Percentiles rank a stretch among this genome's conserved stretches.
Evolutionary conservation across 805 yeast species (phyloP).

Genomic region (Trichomonascus vanleenenianus): DNA sequence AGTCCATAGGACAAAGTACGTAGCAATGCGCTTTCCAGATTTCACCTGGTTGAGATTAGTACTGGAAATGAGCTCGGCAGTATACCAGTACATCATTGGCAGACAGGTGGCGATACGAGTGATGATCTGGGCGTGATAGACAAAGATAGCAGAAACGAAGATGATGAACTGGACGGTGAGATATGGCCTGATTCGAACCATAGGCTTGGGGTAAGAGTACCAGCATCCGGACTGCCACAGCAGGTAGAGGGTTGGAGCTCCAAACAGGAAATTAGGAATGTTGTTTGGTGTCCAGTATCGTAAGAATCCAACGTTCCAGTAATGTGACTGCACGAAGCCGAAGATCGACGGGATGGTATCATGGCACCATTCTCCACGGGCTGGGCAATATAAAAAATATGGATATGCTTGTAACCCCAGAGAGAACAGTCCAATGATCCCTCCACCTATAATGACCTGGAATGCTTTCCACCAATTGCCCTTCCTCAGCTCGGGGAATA

Average conservation of each 20-base stretch:
- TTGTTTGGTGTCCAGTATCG: slow-evolving; percentile 77
- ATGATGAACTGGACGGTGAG: slow-evolving; percentile 28
- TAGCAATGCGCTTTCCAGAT: slow-evolving; percentile 33
- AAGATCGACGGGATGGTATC: slow-evolving; percentile 50
- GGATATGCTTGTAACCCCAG: slow-evolving; percentile 44
- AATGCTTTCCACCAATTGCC: slow-evolving; percentile 12
- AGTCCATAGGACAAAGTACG: slow-evolving; percentile 55
- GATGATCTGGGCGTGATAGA: slow-evolving; percentile 82
- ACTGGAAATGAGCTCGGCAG: slow-evolving; percentile 36
- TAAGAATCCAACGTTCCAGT: slow-evolving; percentile 83
- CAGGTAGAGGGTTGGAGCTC: slow-evolving; percentile 54
- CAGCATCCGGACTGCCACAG: slow-evolving; percentile 30
- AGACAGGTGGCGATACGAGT: slow-evolving; percentile 71
- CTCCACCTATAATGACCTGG: slow-evolving; percentile 44
- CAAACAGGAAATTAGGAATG: slow-evolving; percentile 74
- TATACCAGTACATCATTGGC: slow-evolving; percentile 70
- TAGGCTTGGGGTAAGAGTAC: background rate
- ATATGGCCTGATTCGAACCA: background rate
- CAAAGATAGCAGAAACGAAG: slow-evolving; percentile 42
- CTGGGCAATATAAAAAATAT: slow-evolving; percentile 57
- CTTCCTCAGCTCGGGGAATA: slow-evolving; percentile 23
- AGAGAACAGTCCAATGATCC: slow-evolving; percentile 40
- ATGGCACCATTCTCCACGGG: slow-evolving; percentile 72
- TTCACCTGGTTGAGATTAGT: slow-evolving; percentile 16
- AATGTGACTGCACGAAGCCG: slow-evolving; percentile 62